A percentile compares a stretch with the other conserved stretches of the same genome.
phyloP scores from a whole-genome alignment of 2,329 filamentous ascomycete genomes.

The Aspergillus cejpii region DNA sequence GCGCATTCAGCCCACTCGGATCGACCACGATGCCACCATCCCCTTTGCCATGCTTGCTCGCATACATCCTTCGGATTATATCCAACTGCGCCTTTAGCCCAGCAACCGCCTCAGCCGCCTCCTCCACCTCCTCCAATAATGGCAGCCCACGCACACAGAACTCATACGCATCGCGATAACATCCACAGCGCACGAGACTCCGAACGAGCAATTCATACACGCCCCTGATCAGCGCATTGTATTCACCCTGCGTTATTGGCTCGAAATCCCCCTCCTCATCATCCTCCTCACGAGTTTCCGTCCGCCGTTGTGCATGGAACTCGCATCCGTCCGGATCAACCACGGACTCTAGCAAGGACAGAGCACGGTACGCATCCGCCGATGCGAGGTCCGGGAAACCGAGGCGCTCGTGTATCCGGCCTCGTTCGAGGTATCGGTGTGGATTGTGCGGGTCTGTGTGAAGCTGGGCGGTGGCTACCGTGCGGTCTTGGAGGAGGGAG shows the following conservation, averaged over 20 bases:
- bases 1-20: conserved; percentile 28
- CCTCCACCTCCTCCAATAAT: too few relatives aligned
- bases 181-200: conserved; percentile 35
- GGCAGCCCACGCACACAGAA: conserved; percentile 26
- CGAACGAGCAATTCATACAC: conserved; percentile 35
- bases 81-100: conserved; percentile 26
- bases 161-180: conserved; percentile 37
- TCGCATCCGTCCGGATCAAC: conserved; percentile 67
- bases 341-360: conserved; percentile 79
- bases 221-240: conserved; percentile 31
- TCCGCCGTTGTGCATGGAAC: conserved; percentile 60
- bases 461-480: conserved; percentile 48
- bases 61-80: conserved; percentile 24
- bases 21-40: conserved; percentile 21
- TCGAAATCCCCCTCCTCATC: conserved; percentile 37
- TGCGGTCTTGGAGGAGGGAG: conserved; percentile 40
- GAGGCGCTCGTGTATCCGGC: conserved; percentile 62
- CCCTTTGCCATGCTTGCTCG: conserved; percentile 6
- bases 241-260: conserved; percentile 29
- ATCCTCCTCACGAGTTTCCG: conserved; percentile 33
- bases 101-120: conserved; percentile 1
- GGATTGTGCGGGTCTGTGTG: conserved; percentile 39
- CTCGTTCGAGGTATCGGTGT: conserved; percentile 47
- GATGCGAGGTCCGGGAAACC: conserved; percentile 85
- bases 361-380: conserved; percentile 81